A percentile compares a stretch with the other conserved stretches of the same genome.
Evolutionary conservation across 2,329 filamentous ascomycete species (phyloP).

Genomic region (Colletotrichum siamense): DNA sequence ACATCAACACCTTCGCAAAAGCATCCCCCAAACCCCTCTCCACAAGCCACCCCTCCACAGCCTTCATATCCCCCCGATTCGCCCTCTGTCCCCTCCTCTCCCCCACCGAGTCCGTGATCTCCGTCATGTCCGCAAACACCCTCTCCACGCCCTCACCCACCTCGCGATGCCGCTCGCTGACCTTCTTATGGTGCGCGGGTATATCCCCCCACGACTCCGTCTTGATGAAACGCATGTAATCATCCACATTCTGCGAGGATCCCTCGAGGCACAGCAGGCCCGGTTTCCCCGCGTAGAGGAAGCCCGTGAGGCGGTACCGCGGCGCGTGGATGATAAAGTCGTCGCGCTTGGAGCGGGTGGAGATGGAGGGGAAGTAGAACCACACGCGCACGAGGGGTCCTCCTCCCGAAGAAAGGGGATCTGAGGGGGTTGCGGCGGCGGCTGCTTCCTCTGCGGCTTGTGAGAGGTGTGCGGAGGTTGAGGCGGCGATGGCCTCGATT

Average conservation of each 20-base stretch:
- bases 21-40: slow-evolving; percentile 48
- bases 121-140: slow-evolving; percentile 60
- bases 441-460: slow-evolving; percentile 20
- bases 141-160: slow-evolving; percentile 20
- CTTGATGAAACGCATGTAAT: slow-evolving; percentile 68
- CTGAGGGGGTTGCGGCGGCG: not conserved
- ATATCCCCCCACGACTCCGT: slow-evolving; percentile 69
- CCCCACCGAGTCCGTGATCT: slow-evolving; percentile 57
- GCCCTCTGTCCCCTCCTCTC: slow-evolving; percentile 53
- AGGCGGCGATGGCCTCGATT: slow-evolving; percentile 49
- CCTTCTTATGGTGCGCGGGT: slow-evolving; percentile 66
- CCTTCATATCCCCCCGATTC: slow-evolving; percentile 59
- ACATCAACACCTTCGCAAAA: slow-evolving; percentile 47
- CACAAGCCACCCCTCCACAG: slow-evolving; percentile 53
- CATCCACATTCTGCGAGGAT: slow-evolving; percentile 51
- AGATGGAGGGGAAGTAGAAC: slow-evolving; percentile 70
- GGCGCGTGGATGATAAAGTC: slow-evolving; percentile 62
- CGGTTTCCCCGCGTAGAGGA: slow-evolving; percentile 65
- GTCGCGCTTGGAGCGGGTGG: slow-evolving; percentile 62
- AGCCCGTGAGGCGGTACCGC: slow-evolving; percentile 59
- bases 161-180: slow-evolving; percentile 60
- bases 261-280: slow-evolving; percentile 60
- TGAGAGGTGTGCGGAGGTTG: slow-evolving; percentile 35
- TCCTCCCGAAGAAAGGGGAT: not conserved
- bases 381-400: slow-evolving; percentile 55